phyloP scores from a whole-genome alignment of 768 basidiomycete species.

The Pilatotrama ljubarskyi region DNA sequence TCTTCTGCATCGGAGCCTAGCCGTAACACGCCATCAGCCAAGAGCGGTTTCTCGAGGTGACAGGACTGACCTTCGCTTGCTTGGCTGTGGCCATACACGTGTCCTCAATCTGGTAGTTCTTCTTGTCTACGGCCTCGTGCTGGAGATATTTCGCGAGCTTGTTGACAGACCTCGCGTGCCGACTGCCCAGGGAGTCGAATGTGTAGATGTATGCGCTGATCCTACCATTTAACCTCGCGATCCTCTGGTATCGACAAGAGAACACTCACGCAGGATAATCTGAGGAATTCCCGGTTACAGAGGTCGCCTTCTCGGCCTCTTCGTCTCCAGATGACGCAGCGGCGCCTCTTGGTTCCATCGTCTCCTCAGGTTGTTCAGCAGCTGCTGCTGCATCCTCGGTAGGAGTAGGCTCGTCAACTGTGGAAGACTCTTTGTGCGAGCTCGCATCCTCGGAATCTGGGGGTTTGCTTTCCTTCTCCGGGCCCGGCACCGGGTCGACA shows the following conservation, averaged over 20 bases:
- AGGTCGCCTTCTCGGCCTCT: background rate
- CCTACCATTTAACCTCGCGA: background rate
- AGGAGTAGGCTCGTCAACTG: background rate
- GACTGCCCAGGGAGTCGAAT: conserved; percentile 82
- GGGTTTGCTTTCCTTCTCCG: background rate
- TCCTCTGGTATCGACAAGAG: background rate
- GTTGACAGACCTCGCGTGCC: conserved; percentile 66
- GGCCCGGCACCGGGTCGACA: conserved; percentile 4
- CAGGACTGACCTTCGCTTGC: conserved; percentile 23
- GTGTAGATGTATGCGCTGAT: conserved; percentile 79
- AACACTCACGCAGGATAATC: background rate
- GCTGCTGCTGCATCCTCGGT: background rate
- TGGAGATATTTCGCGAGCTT: conserved; percentile 67
- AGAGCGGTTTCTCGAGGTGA: background rate
- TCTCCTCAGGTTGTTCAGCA: background rate
- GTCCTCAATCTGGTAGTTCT: conserved; percentile 16
- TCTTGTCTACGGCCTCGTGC: conserved; percentile 78
- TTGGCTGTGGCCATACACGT: conserved; percentile 15
- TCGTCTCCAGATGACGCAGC: background rate
- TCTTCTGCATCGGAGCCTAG: conserved; percentile 86
- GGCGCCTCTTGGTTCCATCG: background rate
- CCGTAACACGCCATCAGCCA: background rate
- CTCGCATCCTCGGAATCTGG: conserved; percentile 4
- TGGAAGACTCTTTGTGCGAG: background rate
- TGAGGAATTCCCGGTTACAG: background rate